These are phyloP conservation scores for Trametes meyenii DNA, from an alignment of 768 basidiomycete genomes.

Conservation along the genomic window DNA sequence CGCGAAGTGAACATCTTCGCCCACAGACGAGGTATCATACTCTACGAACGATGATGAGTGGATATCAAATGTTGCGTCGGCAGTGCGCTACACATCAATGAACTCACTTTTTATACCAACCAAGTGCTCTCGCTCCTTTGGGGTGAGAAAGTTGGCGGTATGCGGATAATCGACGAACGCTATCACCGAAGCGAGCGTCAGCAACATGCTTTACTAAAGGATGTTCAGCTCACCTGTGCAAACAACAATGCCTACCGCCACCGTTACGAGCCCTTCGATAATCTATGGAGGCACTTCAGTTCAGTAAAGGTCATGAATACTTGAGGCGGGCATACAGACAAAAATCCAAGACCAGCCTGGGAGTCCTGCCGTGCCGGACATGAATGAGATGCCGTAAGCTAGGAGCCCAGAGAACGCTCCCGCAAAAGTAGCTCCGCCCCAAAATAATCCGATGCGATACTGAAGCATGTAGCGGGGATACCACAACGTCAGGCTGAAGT, in stretches of 20 bases:
- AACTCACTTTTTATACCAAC: conserved; percentile 10
- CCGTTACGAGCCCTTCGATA: conserved; percentile 63
- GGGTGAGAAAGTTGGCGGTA: conserved; percentile 61
- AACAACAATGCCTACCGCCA: conserved; percentile 52
- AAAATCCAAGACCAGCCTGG: conserved; percentile 38
- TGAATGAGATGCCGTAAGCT: conserved; percentile 38
- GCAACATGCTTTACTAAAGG: too few relatives aligned
- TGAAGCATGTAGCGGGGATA: conserved; percentile 29
- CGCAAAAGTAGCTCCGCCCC: conserved; percentile 28
- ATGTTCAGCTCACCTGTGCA: not conserved
- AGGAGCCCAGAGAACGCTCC: conserved; percentile 34
- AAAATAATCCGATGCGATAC: conserved; percentile 30
- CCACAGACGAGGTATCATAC: conserved; percentile 56
- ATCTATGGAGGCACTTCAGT: conserved; percentile 42
- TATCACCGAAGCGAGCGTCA: conserved; percentile 25
- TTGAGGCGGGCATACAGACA: conserved; percentile 1
- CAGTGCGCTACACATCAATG: too few relatives aligned
- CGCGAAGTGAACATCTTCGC: conserved; percentile 64
- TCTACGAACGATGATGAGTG: conserved; percentile 45
- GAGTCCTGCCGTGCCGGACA: conserved; percentile 30
- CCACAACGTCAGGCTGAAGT: conserved; percentile 27
- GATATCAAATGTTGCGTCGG: not conserved
- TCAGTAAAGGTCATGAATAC: not conserved
- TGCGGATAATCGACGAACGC: conserved; percentile 64
- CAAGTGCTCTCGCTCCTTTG: conserved; percentile 57